Percentiles rank a stretch among this genome's conserved stretches.
These are phyloP conservation scores for Diaporthe vaccinii DNA, from an alignment of 2,329 filamentous ascomycete genomes.

Conservation along the genomic window DNA sequence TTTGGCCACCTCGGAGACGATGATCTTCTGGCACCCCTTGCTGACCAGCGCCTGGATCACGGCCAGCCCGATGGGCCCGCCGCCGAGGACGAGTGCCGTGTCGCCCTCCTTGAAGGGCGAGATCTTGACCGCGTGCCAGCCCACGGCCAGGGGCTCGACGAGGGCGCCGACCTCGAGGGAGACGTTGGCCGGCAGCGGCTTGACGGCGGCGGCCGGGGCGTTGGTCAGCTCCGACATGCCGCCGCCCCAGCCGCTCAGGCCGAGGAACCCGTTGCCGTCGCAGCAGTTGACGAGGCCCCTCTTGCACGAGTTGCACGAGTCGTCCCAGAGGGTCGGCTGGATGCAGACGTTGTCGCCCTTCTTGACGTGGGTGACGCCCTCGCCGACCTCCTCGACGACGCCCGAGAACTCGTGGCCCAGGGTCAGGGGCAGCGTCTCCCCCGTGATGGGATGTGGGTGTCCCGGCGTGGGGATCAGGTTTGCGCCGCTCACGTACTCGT, in stretches of 20 bases:
- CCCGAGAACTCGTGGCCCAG: constrained; percentile 76
- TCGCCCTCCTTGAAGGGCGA: constrained; percentile 50
- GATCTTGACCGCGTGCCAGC: constrained; percentile 69
- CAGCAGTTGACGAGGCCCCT: constrained; percentile 52
- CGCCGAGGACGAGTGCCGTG: constrained; percentile 69
- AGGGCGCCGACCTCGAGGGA: constrained; percentile 68
- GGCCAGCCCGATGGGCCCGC: constrained; percentile 73
- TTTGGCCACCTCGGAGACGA: constrained; percentile 68
- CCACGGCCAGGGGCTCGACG: constrained; percentile 73
- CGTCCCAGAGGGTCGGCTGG: constrained; percentile 70
- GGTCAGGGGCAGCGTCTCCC: constrained; percentile 67
- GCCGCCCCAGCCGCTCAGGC: constrained; percentile 59
- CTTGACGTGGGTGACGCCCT: constrained; percentile 57
- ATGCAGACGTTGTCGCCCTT: constrained; percentile 69
- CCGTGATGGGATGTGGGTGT: constrained; percentile 67
- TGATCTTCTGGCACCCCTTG: constrained; percentile 65
- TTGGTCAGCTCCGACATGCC: constrained; percentile 67
- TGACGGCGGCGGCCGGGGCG: constrained; percentile 59
- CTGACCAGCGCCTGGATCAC: constrained; percentile 71
- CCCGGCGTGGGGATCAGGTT: constrained; percentile 49
- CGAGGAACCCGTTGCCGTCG: constrained; percentile 60
- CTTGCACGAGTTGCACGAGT: constrained; percentile 65
- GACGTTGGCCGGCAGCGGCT: constrained; percentile 64
- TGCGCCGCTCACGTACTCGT: constrained; percentile 50
- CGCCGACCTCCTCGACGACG: constrained; percentile 68